Conservation (phyloP, 805 yeast species). For the Saturnispora dispora region DNA sequence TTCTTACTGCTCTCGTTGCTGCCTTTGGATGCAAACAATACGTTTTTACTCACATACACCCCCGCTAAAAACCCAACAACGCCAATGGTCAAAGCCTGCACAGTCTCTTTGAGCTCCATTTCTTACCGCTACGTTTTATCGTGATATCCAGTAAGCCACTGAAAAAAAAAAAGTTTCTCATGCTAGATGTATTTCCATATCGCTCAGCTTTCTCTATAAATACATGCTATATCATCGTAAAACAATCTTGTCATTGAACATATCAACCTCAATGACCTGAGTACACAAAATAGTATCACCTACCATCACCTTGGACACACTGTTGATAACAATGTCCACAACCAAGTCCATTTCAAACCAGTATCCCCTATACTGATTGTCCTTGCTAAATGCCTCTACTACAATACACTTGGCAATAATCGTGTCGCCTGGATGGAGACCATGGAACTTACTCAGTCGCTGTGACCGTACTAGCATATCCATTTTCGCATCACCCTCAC, state of each 20-base stretch:
- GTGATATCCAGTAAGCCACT: too few relatives aligned
- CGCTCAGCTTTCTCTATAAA: neutral
- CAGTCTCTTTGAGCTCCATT: conserved; percentile 2
- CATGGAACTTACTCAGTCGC: conserved; percentile 11
- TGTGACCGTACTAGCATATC: conserved; percentile 15
- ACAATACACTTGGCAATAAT: conserved; percentile 32
- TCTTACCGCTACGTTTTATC: neutral
- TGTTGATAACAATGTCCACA: conserved; percentile 31
- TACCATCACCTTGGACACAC: conserved; percentile 12
- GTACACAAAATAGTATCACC: conserved; percentile 42
- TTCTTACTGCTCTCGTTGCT: neutral
- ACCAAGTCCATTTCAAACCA: conserved; percentile 40
- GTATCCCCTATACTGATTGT: conserved; percentile 33
- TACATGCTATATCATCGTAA: neutral
- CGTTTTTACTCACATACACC: conserved; percentile 20
- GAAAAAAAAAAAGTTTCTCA: neutral
- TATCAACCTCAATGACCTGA: conserved; percentile 34
- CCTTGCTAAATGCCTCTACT: conserved; percentile 26
- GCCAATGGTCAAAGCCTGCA: conserved; percentile 13
- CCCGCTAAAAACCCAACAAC: conserved; percentile 24
- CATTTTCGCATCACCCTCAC: conserved; percentile 21
- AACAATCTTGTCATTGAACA: conserved; percentile 15
- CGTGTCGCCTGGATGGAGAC: conserved; percentile 8
- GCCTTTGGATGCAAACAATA: neutral
- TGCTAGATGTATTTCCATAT: neutral